Base-by-base conservation (phyloP, 805 yeast species). In the Schwanniomyces occidentalis region DNA sequence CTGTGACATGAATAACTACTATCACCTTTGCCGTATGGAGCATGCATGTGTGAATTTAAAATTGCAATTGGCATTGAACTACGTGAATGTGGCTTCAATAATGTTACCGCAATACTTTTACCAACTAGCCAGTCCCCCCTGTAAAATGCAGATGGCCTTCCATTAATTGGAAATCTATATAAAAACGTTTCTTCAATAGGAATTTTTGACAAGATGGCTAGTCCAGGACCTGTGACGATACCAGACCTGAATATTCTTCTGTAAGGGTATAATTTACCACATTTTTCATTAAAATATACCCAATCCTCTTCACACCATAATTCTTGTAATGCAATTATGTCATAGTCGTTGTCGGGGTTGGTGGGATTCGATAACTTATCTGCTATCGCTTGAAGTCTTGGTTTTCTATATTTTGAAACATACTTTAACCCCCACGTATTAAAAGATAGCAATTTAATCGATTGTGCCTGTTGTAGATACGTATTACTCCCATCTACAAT, bases 61-160 rank as follows among this genome's bases (percentile, higher is more conserved):
- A 93, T 61, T 2, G 95, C 97, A 25, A 93, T 63, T 4, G 82
- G 83, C 5, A 69, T 54, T 2, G 73, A 64, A 12, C 63, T 65
- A 0, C 69, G 61, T 12, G 53, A 49, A 3, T 75, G 61, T 4
- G 85, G 82, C 37, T 65, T 65, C 26, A 93, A 63, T 10, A 61
- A 39, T 0, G 95, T 84, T 3, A 88, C 78, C 1, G 95, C 84
- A 13, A 88, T 76, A 6, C 91, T 75, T 55, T 93, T 93, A 6
- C 99, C 99, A 15, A 93, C 99, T 46, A 77, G 87, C 96, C 97
- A 93, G 57, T 93, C 99, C 23, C 99, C 99, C 39, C 98, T 68
- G 65, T 78, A 83, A 44, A 93, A 82, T 0, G 99, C 99, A 26
- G 88, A 78, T 2, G 98, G 95, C 33, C 96, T 69, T 2, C 99